Conservation (phyloP, 768 basidiomycete genomes). For the Tricholoma hemisulphureum region DNA sequence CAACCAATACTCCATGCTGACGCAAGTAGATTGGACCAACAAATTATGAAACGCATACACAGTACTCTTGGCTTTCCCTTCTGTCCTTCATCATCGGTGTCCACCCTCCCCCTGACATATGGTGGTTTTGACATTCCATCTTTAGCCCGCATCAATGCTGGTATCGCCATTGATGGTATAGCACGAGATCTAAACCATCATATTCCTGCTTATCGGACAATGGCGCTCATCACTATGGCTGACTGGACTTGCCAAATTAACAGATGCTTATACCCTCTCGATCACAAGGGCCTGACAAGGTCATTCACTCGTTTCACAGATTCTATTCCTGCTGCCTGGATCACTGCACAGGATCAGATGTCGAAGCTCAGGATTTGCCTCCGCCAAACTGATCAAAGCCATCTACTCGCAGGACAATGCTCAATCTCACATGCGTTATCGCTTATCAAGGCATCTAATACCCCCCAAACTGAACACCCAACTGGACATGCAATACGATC, state of each 20-base stretch:
- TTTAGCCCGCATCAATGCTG: constrained; percentile 18
- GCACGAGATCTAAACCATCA: constrained; percentile 20
- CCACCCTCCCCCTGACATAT: constrained; percentile 10
- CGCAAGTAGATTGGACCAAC: constrained; percentile 16
- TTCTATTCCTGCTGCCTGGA: constrained; percentile 13
- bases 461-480: neutral
- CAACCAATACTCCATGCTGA: constrained; percentile 9
- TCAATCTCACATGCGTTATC: constrained; percentile 9
- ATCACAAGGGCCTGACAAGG: neutral
- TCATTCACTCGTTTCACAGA: neutral
- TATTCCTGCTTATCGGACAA: constrained; percentile 9
- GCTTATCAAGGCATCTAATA: constrained; percentile 3
- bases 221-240: constrained; percentile 13
- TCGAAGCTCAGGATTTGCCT: neutral
- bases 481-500: neutral
- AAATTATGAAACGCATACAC: constrained; percentile 16
- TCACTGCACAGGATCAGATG: constrained; percentile 12
- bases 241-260: constrained; percentile 19
- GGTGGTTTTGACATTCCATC: constrained; percentile 25
- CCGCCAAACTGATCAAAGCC: constrained; percentile 7
- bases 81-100: constrained; percentile 1
- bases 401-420: constrained; percentile 6
- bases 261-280: constrained; percentile 5
- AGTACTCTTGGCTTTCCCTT: constrained; percentile 23
- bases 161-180: constrained; percentile 8